phyloP scores from a whole-genome alignment of 768 basidiomycete genomes.

The Cubamyces lactineus region DNA sequence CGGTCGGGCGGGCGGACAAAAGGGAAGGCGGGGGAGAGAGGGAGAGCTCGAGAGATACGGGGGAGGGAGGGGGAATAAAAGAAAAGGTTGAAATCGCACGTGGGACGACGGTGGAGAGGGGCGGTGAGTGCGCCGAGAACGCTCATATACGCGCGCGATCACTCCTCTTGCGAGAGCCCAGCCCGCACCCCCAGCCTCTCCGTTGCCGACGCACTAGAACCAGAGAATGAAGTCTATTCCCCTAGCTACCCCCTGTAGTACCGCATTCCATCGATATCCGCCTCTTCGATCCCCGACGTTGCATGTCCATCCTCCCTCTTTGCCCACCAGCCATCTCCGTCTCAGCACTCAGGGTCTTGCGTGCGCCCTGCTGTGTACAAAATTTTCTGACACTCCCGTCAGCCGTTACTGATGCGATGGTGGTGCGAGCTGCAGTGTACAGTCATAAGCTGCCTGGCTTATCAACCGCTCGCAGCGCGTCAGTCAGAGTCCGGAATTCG shows the following conservation, averaged over 20 bases:
- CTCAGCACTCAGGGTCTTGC: no score
- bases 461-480: slow-evolving; percentile 16
- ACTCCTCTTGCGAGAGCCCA: background rate
- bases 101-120: slow-evolving; percentile 9
- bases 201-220: slow-evolving; percentile 16
- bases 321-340: background rate
- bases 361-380: background rate
- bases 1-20: slow-evolving; percentile 6
- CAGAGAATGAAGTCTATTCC: slow-evolving; percentile 15
- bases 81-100: slow-evolving; percentile 23
- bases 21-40: slow-evolving; percentile 16
- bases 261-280: background rate
- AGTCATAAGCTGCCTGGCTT: background rate
- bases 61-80: slow-evolving; percentile 10
- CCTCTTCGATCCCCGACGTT: background rate
- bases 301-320: background rate
- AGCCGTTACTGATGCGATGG: background rate
- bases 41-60: background rate
- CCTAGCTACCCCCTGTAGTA: no score
- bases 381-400: slow-evolving; percentile 13
- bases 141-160: slow-evolving; percentile 3
- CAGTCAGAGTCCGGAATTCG: background rate
- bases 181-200: no score
- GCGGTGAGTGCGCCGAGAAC: background rate
- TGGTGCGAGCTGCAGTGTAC: background rate